Evolutionary conservation across 331 rosid genomes (phyloP).

Genomic region (Stylosanthes scabra): DNA sequence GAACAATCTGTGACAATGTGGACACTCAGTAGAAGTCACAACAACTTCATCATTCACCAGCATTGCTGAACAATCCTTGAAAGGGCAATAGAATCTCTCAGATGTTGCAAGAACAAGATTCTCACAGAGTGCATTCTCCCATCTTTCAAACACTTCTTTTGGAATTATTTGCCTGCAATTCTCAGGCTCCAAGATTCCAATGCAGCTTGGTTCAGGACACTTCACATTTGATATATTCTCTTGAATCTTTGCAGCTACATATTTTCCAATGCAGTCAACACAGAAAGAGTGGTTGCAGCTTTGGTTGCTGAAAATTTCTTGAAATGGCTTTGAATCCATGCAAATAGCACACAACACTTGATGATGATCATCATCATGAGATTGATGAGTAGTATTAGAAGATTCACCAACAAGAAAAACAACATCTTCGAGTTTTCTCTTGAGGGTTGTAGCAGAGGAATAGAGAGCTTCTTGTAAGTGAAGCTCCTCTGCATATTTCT

Average conservation of each 20-base stretch:
- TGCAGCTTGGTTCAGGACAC: conserved; percentile 68
- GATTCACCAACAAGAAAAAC: conserved; percentile 17
- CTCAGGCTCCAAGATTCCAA: conserved; percentile 47
- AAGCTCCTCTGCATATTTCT: conserved; percentile 51
- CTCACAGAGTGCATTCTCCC: conserved; percentile 62
- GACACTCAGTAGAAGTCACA: conserved; percentile 63
- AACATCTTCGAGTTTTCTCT: too few relatives aligned
- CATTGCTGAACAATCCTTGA: conserved; percentile 60
- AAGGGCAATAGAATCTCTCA: conserved; percentile 63
- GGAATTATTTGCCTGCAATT: conserved; percentile 50
- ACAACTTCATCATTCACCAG: conserved; percentile 54
- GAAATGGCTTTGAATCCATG: conserved; percentile 46
- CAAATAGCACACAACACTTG: conserved; percentile 56
- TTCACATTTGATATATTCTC: conserved; percentile 48
- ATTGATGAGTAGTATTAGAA: conserved; percentile 11
- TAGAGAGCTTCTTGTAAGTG: conserved; percentile 56
- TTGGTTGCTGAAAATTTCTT: conserved; percentile 51
- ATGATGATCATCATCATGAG: background rate
- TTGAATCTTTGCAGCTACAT: conserved; percentile 53
- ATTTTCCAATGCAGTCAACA: conserved; percentile 43
- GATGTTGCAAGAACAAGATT: conserved; percentile 43
- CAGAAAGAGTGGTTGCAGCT: conserved; percentile 60
- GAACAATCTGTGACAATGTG: conserved; percentile 59
- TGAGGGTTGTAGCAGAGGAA: conserved; percentile 37
- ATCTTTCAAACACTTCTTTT: conserved; percentile 57